Evolutionary conservation across 371 early-diverging fungal genomes (phyloP).

Genomic region (Batkoa obscura): DNA sequence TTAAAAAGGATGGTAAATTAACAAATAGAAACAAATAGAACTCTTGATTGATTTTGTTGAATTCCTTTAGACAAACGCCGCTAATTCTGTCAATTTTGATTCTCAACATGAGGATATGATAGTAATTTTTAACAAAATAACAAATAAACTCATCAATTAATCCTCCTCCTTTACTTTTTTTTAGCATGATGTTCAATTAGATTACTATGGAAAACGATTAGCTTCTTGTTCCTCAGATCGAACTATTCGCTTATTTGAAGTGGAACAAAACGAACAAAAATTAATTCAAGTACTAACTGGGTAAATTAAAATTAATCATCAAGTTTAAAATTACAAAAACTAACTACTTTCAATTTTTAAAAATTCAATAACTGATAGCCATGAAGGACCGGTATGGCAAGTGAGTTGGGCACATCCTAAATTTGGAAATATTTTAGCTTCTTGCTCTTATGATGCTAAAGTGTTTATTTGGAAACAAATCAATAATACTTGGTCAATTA

Average conservation of each 20-base stretch:
- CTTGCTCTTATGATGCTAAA: constrained; percentile 87
- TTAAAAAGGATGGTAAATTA: background rate
- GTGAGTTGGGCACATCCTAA: constrained; percentile 98
- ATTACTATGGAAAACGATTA: constrained; percentile 89
- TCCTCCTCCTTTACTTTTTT: background rate
- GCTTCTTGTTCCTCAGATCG: constrained; percentile 96
- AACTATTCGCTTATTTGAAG: constrained; percentile 78
- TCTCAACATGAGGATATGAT: constrained; percentile 90
- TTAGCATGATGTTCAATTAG: constrained; percentile 94
- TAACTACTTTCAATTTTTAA: too few species aligned
- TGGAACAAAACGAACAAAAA: constrained; percentile 63
- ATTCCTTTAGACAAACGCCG: background rate
- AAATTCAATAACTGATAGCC: constrained; percentile 23
- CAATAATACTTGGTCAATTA: constrained; percentile 62
- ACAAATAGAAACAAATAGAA: background rate
- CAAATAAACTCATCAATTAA: background rate
- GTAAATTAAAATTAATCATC: constrained; percentile 14
- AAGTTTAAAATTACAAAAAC: background rate
- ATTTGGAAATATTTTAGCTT: constrained; percentile 85
- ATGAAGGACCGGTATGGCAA: constrained; percentile 98
- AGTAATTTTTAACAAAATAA: constrained; percentile 23
- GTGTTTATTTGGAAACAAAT: constrained; percentile 90
- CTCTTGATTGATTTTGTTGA: background rate
- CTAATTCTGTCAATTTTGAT: constrained; percentile 38
- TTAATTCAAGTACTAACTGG: constrained; percentile 59